phyloP scores from a whole-genome alignment of 495 filamentous ascomycete genomes.

The Copromyces sp. region DNA sequence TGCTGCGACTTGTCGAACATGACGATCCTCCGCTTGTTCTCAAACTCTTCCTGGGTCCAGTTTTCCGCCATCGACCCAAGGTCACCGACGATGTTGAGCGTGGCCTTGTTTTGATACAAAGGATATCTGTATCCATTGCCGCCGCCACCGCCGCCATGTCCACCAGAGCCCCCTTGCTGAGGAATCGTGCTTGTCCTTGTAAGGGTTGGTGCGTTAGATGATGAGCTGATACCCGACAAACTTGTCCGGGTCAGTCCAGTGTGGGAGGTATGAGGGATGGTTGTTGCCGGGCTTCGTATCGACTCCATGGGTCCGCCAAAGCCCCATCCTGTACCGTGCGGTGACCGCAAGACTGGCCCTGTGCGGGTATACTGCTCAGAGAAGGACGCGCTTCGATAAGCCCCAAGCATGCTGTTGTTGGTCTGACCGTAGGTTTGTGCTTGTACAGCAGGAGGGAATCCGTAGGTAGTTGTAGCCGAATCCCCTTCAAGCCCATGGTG shows the following conservation, averaged over 20 bases:
- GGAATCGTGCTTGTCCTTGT: slow-evolving; percentile 79
- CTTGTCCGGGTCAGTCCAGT: slow-evolving; percentile 27
- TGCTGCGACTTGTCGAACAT: slow-evolving; percentile 73
- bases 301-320: slow-evolving; percentile 34
- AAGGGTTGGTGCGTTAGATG: slow-evolving; percentile 48
- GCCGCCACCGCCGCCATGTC: slow-evolving; percentile 25
- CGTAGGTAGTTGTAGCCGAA: slow-evolving; percentile 37
- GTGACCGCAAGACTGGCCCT: slow-evolving; percentile 37
- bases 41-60: slow-evolving; percentile 74
- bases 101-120: slow-evolving; percentile 77
- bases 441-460: slow-evolving; percentile 30
- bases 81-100: slow-evolving; percentile 76
- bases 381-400: slow-evolving; percentile 34
- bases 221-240: slow-evolving; percentile 24
- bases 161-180: slow-evolving; percentile 38
- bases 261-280: slow-evolving; percentile 18
- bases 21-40: slow-evolving; percentile 68
- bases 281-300: slow-evolving; percentile 27
- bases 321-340: slow-evolving; percentile 34
- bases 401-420: slow-evolving; percentile 36
- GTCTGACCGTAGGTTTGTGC: slow-evolving; percentile 23
- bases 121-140: slow-evolving; percentile 65
- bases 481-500: slow-evolving; percentile 21
- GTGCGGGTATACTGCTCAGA: slow-evolving; percentile 36
- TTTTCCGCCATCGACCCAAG: slow-evolving; percentile 64